Conservation (phyloP, 352 stramenopile genomes). For the Aphanomyces cochlioides region DNA sequence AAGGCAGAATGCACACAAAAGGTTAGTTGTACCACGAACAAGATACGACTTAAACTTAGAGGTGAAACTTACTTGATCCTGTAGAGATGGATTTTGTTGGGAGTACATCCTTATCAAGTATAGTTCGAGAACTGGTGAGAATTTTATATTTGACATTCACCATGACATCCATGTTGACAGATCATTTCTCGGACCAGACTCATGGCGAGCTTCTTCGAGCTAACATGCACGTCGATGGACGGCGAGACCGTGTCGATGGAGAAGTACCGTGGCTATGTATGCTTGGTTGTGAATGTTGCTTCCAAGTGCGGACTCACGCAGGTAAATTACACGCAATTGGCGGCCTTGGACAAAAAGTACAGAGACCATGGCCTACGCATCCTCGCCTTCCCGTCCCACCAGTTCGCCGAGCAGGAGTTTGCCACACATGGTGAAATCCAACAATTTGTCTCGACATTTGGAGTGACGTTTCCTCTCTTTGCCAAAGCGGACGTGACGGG, state of each 20-base stretch:
- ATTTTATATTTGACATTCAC: background rate
- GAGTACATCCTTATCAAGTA: background rate
- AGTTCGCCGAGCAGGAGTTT: conserved; percentile 53
- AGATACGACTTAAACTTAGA: too few species aligned
- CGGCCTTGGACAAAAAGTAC: conserved; percentile 57
- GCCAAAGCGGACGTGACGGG: conserved; percentile 58
- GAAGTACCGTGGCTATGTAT: conserved; percentile 24
- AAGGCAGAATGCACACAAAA: too few species aligned
- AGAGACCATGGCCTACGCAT: conserved; percentile 38
- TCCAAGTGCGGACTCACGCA: conserved; percentile 50
- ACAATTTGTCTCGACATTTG: conserved; percentile 47
- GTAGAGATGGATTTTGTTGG: background rate
- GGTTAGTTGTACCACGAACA: too few species aligned
- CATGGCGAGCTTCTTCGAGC: conserved; percentile 31
- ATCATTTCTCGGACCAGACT: background rate
- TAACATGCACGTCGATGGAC: conserved; percentile 28
- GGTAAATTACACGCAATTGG: conserved; percentile 67
- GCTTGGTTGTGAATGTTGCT: conserved; percentile 33
- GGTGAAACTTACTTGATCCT: background rate
- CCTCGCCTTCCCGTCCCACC: conserved; percentile 48
- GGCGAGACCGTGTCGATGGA: conserved; percentile 32
- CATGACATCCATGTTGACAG: background rate
- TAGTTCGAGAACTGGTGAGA: background rate
- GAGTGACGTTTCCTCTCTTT: conserved; percentile 49
- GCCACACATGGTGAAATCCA: conserved; percentile 47